These are phyloP conservation scores for Cercospora beticola DNA, from an alignment of 2,329 filamentous ascomycete genomes.

Conservation along the genomic window DNA sequence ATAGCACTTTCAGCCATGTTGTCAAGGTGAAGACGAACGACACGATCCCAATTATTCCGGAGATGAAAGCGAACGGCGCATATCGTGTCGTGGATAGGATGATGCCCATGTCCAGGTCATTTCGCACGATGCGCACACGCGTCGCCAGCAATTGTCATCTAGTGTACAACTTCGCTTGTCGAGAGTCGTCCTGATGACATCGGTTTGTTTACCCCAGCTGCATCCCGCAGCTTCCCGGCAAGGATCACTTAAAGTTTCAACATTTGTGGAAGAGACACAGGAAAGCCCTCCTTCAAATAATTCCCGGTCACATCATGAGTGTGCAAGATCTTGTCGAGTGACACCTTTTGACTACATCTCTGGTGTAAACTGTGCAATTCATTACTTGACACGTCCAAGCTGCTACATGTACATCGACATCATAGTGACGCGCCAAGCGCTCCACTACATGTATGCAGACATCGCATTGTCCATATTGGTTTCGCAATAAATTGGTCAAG, in stretches of 20 bases:
- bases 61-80: constrained; percentile 40
- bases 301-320: not conserved
- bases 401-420: too few relatives aligned
- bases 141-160: not conserved
- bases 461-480: too few relatives aligned
- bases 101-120: constrained; percentile 30
- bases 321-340: too few relatives aligned
- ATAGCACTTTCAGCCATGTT: constrained; percentile 46
- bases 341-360: too few relatives aligned
- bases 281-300: not conserved
- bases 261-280: not conserved
- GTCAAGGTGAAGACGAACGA: constrained; percentile 46
- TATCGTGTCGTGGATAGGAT: constrained; percentile 34
- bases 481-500: too few relatives aligned
- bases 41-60: constrained; percentile 43
- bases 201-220: not conserved
- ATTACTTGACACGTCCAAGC: too few relatives aligned
- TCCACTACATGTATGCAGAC: too few relatives aligned
- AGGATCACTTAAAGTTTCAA: not conserved
- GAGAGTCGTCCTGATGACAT: not conserved
- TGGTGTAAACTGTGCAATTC: too few relatives aligned
- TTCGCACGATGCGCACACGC: not conserved
- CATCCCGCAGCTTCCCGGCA: not conserved
- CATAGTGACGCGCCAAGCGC: too few relatives aligned
- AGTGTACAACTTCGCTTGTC: not conserved